Base-by-base conservation (phyloP, 2,329 filamentous ascomycete species). In the Beauveria asiatica region DNA sequence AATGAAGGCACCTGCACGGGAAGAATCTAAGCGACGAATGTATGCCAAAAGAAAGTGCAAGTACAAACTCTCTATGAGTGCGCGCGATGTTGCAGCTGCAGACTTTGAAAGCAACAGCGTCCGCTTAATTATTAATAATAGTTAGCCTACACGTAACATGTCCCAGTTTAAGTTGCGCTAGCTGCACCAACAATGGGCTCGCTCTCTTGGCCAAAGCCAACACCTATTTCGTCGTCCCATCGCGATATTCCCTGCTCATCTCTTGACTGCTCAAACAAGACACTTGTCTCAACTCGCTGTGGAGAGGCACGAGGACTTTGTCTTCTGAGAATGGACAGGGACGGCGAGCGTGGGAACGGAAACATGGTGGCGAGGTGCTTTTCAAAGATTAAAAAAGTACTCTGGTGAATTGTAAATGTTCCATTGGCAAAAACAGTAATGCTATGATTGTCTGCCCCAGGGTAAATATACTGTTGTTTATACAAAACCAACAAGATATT, bases 71-170 rank as follows among this genome's bases (percentile, higher is more conserved):
- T 11, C 16, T 8, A 8, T 41, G 19, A 33, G 13, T 11, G 19
- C 4, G 44, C 3, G 4, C 17, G 49, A 39, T 23, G 27, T 59
- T 39, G 57, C 37, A 5, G 48, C 46, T 17, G 48, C 50, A 46
- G 25, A 53, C 48, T 45, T 59, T 39, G 39, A 53, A 54, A 59
- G 57, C 57, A 59, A 53, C 49, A 53, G 27, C 39, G 7, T n/a
- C 33, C 33, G 44, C 30, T 57, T 41, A 57, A 57, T 50, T 45
- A 50, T 57, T 41, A 57, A 57, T 50, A 52, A 50, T 59, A 33
- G 46, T 25, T 19, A 6, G 42, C 9, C 33, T 42, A 21, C 44
- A 44, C 10, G 30, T 33, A 33, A 33, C 30, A 13, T 33, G 30
- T 33, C 11, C 7, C 7, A 33, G 52, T 23, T 37, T 37, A 13